Conservation (phyloP, 164 flowering plant species). For the Cinnamomum micranthum region DNA sequence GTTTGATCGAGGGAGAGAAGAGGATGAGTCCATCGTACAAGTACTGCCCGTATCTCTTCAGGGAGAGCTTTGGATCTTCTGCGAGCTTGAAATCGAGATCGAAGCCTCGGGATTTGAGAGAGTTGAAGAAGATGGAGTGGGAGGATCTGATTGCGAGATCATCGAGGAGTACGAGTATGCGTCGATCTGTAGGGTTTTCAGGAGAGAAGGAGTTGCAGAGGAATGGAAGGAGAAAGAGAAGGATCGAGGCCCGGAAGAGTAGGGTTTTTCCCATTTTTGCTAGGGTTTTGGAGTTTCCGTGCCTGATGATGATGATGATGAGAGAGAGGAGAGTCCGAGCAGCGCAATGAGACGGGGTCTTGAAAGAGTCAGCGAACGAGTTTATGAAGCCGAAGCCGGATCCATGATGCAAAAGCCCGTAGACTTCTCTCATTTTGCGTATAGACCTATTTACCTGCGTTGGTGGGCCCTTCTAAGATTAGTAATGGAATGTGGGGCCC, state of each 20-base stretch:
- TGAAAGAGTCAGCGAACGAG: too few species aligned
- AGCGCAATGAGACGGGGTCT: background rate
- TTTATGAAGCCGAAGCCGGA: too few species aligned
- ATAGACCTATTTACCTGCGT: too few species aligned
- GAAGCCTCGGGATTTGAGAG: conserved; percentile 70
- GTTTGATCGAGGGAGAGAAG: conserved; percentile 62
- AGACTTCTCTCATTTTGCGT: too few species aligned
- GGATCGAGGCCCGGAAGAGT: conserved; percentile 14
- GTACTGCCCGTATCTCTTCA: conserved; percentile 89
- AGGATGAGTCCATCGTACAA: conserved; percentile 75
- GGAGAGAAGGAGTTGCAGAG: conserved; percentile 55
- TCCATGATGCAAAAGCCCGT: too few species aligned
- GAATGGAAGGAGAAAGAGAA: conserved; percentile 31
- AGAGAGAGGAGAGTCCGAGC: background rate
- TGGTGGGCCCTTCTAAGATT: too few species aligned
- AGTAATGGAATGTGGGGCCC: too few species aligned
- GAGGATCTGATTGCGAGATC: conserved; percentile 77
- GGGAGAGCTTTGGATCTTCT: conserved; percentile 64
- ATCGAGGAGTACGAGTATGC: conserved; percentile 68
- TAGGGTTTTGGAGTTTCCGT: background rate
- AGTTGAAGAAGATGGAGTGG: conserved; percentile 81
- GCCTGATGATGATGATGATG: background rate
- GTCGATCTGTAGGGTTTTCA: conserved; percentile 57
- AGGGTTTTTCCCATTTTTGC: conserved; percentile 17
- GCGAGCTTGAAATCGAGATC: conserved; percentile 88